Conservation (phyloP, 805 yeast species). For the Candida rishiriensis region DNA sequence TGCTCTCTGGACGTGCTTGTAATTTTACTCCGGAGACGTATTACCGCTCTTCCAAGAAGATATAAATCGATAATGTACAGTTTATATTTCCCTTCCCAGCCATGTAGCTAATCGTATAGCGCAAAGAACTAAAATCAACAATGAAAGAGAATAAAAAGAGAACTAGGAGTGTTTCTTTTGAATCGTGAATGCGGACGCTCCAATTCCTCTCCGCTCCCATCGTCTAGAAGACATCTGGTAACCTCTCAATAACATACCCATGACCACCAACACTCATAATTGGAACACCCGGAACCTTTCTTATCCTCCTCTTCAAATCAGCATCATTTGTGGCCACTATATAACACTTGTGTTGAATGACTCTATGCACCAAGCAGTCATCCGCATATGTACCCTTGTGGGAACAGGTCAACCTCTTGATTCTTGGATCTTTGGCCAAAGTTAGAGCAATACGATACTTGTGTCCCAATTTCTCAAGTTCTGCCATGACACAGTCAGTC, state of each 20-base stretch:
- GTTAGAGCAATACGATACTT: slow-evolving; percentile 89
- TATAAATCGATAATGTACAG: too few relatives aligned
- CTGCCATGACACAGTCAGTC: slow-evolving; percentile 98
- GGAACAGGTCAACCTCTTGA: slow-evolving; percentile 78
- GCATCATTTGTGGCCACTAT: slow-evolving; percentile 99
- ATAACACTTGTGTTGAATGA: slow-evolving; percentile 92
- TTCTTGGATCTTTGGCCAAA: slow-evolving; percentile 90
- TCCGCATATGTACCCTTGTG: slow-evolving; percentile 98
- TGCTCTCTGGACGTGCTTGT: too few relatives aligned
- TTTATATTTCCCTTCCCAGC: too few relatives aligned
- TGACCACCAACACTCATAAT: slow-evolving; percentile 95
- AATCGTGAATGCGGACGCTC: too few relatives aligned
- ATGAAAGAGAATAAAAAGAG: too few relatives aligned
- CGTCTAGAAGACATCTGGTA: slow-evolving; percentile 81
- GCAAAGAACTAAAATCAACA: too few relatives aligned
- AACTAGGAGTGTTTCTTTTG: too few relatives aligned
- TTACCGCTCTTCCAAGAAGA: too few relatives aligned
- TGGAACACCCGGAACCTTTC: slow-evolving; percentile 97
- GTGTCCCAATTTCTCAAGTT: slow-evolving; percentile 92
- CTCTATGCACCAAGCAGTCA: slow-evolving; percentile 91
- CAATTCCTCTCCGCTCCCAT: too few relatives aligned
- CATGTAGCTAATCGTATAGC: too few relatives aligned
- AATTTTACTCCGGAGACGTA: too few relatives aligned
- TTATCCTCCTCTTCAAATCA: slow-evolving; percentile 84
- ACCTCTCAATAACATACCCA: slow-evolving; percentile 85